Percentiles rank a stretch among this genome's conserved stretches.
These are phyloP conservation scores for Ophiocordyceps unilateralis DNA, from an alignment of 2,329 filamentous ascomycete species.

Conservation along the genomic window DNA sequence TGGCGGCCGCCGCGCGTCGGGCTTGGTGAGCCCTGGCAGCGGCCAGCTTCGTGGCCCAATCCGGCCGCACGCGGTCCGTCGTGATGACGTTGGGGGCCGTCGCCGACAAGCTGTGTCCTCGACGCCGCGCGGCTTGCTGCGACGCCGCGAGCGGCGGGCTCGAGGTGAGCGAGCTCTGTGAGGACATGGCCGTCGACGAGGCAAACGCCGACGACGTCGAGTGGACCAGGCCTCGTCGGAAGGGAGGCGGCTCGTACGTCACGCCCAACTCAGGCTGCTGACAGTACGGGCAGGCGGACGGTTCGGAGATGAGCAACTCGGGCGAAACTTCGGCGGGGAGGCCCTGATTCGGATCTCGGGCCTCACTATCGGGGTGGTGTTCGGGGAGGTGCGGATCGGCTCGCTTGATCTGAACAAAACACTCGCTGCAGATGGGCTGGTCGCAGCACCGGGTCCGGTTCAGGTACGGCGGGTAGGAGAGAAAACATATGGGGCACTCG, in stretches of 20 bases:
- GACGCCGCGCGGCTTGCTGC: conserved; percentile 21
- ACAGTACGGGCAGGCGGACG: conserved; percentile 86
- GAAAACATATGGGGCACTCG: conserved; percentile 92
- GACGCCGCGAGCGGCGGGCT: conserved; percentile 24
- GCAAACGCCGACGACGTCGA: conserved; percentile 25
- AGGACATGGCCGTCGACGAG: conserved; percentile 61
- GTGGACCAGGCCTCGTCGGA: conserved; percentile 68
- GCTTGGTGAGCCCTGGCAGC: conserved; percentile 73
- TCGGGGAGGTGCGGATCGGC: conserved; percentile 82
- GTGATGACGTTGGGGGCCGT: conserved; percentile 76
- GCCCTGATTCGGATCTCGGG: conserved; percentile 17
- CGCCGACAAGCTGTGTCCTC: conserved; percentile 53
- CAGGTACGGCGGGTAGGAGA: conserved; percentile 86
- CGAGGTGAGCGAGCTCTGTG: conserved; percentile 62
- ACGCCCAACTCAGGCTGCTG: conserved; percentile 90
- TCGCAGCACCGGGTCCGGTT: conserved; percentile 93
- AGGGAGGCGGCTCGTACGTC: conserved; percentile 81
- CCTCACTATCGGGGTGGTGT: conserved; percentile 38
- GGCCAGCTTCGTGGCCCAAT: conserved; percentile 83
- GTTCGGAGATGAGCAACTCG: conserved; percentile 70
- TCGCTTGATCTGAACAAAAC: conserved; percentile 96
- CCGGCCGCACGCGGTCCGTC: conserved; percentile 79
- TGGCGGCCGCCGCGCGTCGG: conserved; percentile 77
- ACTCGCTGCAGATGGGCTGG: conserved; percentile 93
- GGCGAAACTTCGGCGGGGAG: conserved; percentile 30